These are phyloP conservation scores for Angomonas deanei DNA, from an alignment of 208 protist species.

Conservation along the genomic window DNA sequence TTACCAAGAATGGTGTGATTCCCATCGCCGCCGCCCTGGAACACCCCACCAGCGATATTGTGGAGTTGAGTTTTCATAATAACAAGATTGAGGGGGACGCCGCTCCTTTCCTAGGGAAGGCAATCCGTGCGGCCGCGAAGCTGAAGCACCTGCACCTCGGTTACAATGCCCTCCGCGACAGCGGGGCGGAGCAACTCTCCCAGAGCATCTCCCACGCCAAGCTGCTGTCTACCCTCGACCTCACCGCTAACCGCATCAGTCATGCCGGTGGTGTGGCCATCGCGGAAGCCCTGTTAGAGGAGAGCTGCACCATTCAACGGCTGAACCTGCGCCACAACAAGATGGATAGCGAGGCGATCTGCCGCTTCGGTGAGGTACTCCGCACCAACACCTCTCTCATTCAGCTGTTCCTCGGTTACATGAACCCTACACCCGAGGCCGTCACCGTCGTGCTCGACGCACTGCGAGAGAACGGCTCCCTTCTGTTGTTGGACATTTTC, in stretches of 20 bases:
- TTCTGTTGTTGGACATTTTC: slow-evolving; percentile 81
- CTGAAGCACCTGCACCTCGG: slow-evolving; percentile 87
- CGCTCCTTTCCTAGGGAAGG: slow-evolving; percentile 48
- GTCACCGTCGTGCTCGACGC: slow-evolving; percentile 47
- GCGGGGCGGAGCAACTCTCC: slow-evolving; percentile 58
- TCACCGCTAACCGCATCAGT: slow-evolving; percentile 84
- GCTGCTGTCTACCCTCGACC: slow-evolving; percentile 73
- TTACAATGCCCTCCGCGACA: slow-evolving; percentile 83
- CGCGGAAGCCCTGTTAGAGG: slow-evolving; percentile 41
- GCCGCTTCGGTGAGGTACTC: slow-evolving; percentile 58
- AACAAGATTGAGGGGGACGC: slow-evolving; percentile 83
- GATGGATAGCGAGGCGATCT: slow-evolving; percentile 69
- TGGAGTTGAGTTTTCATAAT: slow-evolving; percentile 87
- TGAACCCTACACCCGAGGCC: slow-evolving; percentile 67
- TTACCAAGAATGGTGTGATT: slow-evolving; percentile 79
- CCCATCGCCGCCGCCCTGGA: slow-evolving; percentile 65
- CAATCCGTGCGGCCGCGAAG: slow-evolving; percentile 41
- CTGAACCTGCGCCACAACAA: slow-evolving; percentile 84
- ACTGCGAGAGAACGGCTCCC: slow-evolving; percentile 47
- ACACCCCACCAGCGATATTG: slow-evolving; percentile 51
- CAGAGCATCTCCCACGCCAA: slow-evolving; percentile 40
- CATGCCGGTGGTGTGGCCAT: slow-evolving; percentile 58
- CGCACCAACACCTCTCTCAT: slow-evolving; percentile 70
- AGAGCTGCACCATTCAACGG: slow-evolving; percentile 68
- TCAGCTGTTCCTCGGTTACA: slow-evolving; percentile 90